These are phyloP conservation scores for Biancaea sappan DNA, from an alignment of 306 rosid genomes.

Conservation along the genomic window DNA sequence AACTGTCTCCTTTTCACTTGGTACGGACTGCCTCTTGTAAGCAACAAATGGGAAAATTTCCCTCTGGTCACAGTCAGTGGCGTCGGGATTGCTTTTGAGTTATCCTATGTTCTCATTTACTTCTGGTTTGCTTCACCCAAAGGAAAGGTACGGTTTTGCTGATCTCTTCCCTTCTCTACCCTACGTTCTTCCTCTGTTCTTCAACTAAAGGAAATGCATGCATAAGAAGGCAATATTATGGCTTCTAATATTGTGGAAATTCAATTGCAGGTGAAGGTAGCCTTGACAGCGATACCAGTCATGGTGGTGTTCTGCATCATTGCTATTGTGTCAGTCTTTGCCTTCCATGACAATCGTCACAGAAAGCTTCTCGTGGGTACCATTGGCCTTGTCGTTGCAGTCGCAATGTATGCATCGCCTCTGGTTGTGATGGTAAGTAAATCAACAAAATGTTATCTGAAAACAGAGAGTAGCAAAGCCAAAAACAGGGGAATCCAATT, in stretches of 20 bases:
- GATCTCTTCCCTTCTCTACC: neutral
- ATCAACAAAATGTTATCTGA: neutral
- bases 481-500: conserved; percentile 29
- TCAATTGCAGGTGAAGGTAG: conserved; percentile 66
- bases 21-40: conserved; percentile 78
- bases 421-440: conserved; percentile 69
- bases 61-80: conserved; percentile 73
- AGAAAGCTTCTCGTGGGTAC: conserved; percentile 72
- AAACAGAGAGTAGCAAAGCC: neutral
- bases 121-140: conserved; percentile 53
- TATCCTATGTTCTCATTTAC: conserved; percentile 65
- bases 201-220: neutral
- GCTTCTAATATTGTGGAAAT: neutral
- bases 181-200: neutral
- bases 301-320: conserved; percentile 41
- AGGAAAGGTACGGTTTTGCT: conserved; percentile 50
- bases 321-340: conserved; percentile 51
- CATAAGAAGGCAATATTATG: neutral
- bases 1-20: conserved; percentile 77
- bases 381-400: conserved; percentile 56
- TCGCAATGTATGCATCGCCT: conserved; percentile 76
- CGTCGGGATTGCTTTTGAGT: conserved; percentile 64
- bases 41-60: conserved; percentile 73
- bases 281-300: conserved; percentile 38
- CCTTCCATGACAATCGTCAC: conserved; percentile 50